Conservation (phyloP, 2,329 filamentous ascomycete genomes). For the Mollisiaceae sp. region DNA sequence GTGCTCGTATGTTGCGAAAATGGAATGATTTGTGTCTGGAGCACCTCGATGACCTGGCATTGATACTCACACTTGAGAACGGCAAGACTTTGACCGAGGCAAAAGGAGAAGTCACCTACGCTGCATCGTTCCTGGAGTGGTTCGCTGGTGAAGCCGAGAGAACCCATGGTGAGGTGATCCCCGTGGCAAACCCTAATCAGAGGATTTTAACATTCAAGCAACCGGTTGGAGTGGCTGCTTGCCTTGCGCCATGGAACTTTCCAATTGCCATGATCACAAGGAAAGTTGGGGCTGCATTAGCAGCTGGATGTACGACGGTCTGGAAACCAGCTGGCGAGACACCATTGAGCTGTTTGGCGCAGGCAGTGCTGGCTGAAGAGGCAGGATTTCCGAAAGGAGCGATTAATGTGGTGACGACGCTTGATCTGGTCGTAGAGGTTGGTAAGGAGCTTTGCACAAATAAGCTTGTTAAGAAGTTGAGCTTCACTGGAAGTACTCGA, state of each 20-base stretch:
- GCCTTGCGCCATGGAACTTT: conserved; percentile 52
- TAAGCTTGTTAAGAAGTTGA: conserved; percentile 50
- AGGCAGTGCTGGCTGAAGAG: conserved; percentile 75
- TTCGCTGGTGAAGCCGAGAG: conserved; percentile 56
- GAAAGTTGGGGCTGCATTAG: conserved; percentile 65
- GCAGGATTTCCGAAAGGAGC: conserved; percentile 79
- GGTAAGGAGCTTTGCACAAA: conserved; percentile 46
- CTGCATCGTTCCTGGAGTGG: conserved; percentile 66
- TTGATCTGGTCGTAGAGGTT: conserved; percentile 48
- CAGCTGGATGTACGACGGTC: conserved; percentile 84
- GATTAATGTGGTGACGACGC: conserved; percentile 66
- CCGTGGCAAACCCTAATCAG: conserved; percentile 16
- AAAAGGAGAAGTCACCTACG: conserved; percentile 62
- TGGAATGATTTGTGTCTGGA: conserved; percentile 72
- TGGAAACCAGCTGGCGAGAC: conserved; percentile 89
- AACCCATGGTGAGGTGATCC: conserved; percentile 28
- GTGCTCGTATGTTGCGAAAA: conserved; percentile 64
- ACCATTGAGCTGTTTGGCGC: conserved; percentile 72
- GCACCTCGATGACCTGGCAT: conserved; percentile 63
- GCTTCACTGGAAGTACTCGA: conserved; percentile 68
- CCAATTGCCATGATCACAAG: conserved; percentile 56
- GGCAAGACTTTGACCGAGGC: conserved; percentile 68
- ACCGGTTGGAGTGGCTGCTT: conserved; percentile 32
- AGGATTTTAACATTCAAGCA: conserved; percentile 29
- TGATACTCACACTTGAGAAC: conserved; percentile 72